A percentile compares a stretch with the other conserved stretches of the same genome.
phyloP scores from a whole-genome alignment of 2,329 filamentous ascomycete species.

The Hirsutella rhossiliensis region DNA sequence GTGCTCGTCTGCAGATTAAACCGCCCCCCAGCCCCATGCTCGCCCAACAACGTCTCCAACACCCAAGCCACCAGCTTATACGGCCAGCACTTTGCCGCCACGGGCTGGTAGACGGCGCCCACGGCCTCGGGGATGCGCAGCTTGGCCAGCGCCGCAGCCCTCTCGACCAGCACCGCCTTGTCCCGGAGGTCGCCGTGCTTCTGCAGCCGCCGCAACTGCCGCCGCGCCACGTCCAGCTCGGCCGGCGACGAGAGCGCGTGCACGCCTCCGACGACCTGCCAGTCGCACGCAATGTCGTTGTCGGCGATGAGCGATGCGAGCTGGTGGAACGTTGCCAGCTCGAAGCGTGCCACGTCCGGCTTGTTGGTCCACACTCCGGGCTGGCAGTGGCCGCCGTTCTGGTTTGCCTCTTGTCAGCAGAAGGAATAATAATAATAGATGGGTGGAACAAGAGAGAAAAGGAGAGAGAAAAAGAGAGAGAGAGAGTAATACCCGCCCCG shows the following conservation, averaged over 20 bases:
- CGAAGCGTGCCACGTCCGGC: conserved; percentile 56
- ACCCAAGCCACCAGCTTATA: conserved; percentile 73
- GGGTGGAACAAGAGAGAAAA: too few species aligned
- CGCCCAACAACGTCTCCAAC: conserved; percentile 42
- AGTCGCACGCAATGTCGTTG: conserved; percentile 57
- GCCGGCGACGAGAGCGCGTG: conserved; percentile 48
- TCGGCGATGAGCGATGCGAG: conserved; percentile 44
- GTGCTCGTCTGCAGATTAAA: conserved; percentile 71
- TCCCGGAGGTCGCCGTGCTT: conserved; percentile 45
- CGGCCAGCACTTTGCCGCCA: conserved; percentile 64
- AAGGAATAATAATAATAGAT: too few species aligned
- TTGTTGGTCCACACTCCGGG: conserved; percentile 51
- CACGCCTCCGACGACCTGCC: conserved; percentile 48
- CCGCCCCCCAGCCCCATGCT: background rate
- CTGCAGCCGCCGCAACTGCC: conserved; percentile 37
- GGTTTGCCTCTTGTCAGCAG: too few species aligned
- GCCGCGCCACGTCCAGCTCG: conserved; percentile 38
- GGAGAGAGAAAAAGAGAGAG: too few species aligned
- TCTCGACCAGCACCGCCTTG: conserved; percentile 25
- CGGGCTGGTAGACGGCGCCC: conserved; percentile 51
- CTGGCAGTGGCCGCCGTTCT: conserved; percentile 67
- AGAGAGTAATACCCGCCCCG: conserved; percentile 45
- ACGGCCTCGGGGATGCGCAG: conserved; percentile 44
- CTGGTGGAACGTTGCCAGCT: conserved; percentile 54
- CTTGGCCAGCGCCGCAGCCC: conserved; percentile 26